Conservation (phyloP, 2,329 filamentous ascomycete species). For the Akanthomyces dipterigenus region DNA sequence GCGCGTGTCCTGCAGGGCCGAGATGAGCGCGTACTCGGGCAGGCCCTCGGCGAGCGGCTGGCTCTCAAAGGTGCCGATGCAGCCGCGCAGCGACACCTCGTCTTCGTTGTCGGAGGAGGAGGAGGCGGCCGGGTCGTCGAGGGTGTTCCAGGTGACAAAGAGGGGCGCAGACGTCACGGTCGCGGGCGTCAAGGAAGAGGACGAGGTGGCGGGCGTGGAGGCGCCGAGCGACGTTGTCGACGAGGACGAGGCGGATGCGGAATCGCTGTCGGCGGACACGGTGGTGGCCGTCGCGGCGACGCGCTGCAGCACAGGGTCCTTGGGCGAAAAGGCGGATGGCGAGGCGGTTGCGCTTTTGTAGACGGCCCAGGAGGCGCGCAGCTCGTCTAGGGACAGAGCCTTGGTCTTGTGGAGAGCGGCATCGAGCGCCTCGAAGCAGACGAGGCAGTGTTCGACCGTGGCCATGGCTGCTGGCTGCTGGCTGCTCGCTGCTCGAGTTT, state of each 20-base stretch:
- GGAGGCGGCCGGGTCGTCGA: slow-evolving; percentile 35
- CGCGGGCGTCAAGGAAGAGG: slow-evolving; percentile 23
- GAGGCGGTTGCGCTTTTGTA: slow-evolving; percentile 23
- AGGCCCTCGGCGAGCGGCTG: slow-evolving; percentile 68
- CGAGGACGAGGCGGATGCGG: slow-evolving; percentile 30
- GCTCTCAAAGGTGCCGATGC: slow-evolving; percentile 89
- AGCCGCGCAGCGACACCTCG: slow-evolving; percentile 71
- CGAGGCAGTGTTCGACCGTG: slow-evolving; percentile 76
- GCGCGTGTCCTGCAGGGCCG: slow-evolving; percentile 58
- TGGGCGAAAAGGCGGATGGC: slow-evolving; percentile 19
- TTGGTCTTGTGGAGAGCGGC: slow-evolving; percentile 67
- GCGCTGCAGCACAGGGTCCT: slow-evolving; percentile 37
- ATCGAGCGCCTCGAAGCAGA: slow-evolving; percentile 82
- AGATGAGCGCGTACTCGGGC: slow-evolving; percentile 73
- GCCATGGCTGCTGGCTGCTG: slow-evolving; percentile 60
- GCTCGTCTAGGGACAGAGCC: slow-evolving; percentile 57
- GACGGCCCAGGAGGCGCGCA: slow-evolving; percentile 59
- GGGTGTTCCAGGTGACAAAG: slow-evolving; percentile 91
- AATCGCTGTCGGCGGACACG: slow-evolving; percentile 14
- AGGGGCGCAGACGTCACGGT: slow-evolving; percentile 56
- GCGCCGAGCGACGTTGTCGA: slow-evolving; percentile 29
- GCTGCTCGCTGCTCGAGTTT: not conserved
- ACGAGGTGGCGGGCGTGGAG: slow-evolving; percentile 36
- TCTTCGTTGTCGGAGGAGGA: slow-evolving; percentile 29
- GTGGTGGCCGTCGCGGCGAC: slow-evolving; percentile 26